Conservation (phyloP, 1,284 basidiomycete species). For the Leccinum griseonigrum region DNA sequence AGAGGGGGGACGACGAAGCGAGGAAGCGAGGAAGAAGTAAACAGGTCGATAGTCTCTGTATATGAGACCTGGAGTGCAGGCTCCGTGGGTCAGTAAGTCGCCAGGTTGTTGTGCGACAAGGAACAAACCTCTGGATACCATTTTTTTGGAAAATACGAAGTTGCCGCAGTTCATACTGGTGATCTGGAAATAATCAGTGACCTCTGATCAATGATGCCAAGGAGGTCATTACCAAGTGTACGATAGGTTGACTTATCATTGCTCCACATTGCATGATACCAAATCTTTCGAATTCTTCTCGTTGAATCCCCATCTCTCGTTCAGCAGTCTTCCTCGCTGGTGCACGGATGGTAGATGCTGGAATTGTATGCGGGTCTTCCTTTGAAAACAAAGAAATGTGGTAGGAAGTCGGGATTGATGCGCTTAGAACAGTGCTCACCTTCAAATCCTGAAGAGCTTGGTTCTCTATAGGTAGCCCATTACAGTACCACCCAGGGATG, state of each 20-base stretch:
- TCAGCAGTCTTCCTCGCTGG: constrained; percentile 76
- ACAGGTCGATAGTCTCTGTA: constrained; percentile 89
- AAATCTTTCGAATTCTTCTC: constrained; percentile 76
- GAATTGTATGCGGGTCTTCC: constrained; percentile 54
- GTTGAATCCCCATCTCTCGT: constrained; percentile 77
- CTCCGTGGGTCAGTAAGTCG: background rate
- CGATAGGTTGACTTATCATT: constrained; percentile 74
- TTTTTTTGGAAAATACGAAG: constrained; percentile 80
- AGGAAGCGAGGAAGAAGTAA: constrained; percentile 90
- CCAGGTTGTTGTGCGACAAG: background rate
- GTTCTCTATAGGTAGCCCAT: constrained; percentile 95
- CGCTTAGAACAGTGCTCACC: constrained; percentile 38
- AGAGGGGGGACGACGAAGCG: constrained; percentile 65
- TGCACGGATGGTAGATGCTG: constrained; percentile 64
- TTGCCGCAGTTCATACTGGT: constrained; percentile 87
- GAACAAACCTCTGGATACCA: constrained; percentile 78
- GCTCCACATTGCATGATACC: constrained; percentile 93
- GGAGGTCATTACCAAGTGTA: constrained; percentile 62
- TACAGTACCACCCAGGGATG: constrained; percentile 97
- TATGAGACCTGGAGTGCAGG: constrained; percentile 59
- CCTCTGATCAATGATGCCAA: background rate
- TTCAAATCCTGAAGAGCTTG: constrained; percentile 81
- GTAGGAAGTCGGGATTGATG: background rate
- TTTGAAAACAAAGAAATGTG: constrained; percentile 19
- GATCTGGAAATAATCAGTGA: constrained; percentile 50